Conservation (phyloP, 2,329 filamentous ascomycete genomes). For the Mycocentrospora acerina region DNA sequence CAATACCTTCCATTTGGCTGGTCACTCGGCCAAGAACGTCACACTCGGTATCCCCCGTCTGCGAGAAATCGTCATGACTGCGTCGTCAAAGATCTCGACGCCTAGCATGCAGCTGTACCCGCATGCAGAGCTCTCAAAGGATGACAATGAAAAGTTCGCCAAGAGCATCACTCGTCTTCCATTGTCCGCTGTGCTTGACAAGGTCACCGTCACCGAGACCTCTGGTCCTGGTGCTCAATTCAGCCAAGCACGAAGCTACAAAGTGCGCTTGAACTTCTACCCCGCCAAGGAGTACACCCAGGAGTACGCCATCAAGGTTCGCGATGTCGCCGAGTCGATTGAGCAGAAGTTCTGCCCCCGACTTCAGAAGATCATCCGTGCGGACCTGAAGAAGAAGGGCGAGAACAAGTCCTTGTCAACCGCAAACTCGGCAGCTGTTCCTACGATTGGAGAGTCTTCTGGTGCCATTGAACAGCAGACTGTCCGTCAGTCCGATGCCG, state of each 20-base stretch:
- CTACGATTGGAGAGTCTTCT: constrained; percentile 69
- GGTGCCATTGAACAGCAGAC: constrained; percentile 57
- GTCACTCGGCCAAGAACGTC: constrained; percentile 97
- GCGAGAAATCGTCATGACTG: constrained; percentile 97
- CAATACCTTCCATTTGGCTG: constrained; percentile 99
- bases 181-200: constrained; percentile 80
- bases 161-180: constrained; percentile 89
- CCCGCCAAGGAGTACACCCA: constrained; percentile 77
- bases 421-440: constrained; percentile 62
- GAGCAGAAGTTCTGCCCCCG: constrained; percentile 75
- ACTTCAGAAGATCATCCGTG: constrained; percentile 69
- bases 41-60: constrained; percentile 97
- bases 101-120: constrained; percentile 85
- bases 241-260: constrained; percentile 78
- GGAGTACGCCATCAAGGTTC: constrained; percentile 78
- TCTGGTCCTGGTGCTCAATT: constrained; percentile 70
- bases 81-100: constrained; percentile 83
- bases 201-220: constrained; percentile 76
- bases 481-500: constrained; percentile 37
- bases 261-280: constrained; percentile 81
- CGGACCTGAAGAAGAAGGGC: constrained; percentile 77
- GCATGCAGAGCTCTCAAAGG: constrained; percentile 67
- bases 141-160: constrained; percentile 75
- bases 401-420: constrained; percentile 59
- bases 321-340: constrained; percentile 77